Base-by-base conservation (phyloP, 2,329 filamentous ascomycete genomes). In the Elsinoe fawcettii region DNA sequence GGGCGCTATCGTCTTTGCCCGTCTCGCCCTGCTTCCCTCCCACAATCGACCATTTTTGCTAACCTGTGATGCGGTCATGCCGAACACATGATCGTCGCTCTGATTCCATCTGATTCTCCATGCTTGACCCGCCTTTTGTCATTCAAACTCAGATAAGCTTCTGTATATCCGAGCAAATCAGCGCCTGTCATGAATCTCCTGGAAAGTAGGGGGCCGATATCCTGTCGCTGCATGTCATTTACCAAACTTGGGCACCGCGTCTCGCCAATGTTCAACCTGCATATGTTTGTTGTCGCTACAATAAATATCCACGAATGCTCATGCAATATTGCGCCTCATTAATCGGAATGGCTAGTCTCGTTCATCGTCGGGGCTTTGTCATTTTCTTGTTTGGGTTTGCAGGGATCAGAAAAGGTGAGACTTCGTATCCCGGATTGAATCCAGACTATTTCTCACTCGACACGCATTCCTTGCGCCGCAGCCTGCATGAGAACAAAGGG, bases 21-120 rank as follows among this genome's bases (percentile, higher is more conserved):
- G 39, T 20, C 39, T 37, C 34, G 27, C 9, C 27, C 9, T 30
- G 5, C 27, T 5, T 30, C 27, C n/a, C n/a, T 30, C 27, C 20
- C 14, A 43, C 16, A 43, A 43, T 43, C 39, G 27, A 30, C 27
- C 39, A 20, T 20, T 16, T 43, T 16, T 43, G 14, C 39, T 9
- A 23, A 8, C 23, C 18, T 14, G 8, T 44, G 18, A 44, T 23
- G 41, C 41, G 41, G 41, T 44, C 41, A 44, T 37, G n/a, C 30
- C 20, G 18, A 23, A 30, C 44, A 49, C 22, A 16, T 36, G 49
- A 36, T 53, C 27, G 30, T 53, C 49, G 49, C 18, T 53, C 18
- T 23, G 49, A 53, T 53, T 53, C 49, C 49, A 53, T 37, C 27
- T 37, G 49, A 53, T 53, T 53, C 49, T 53, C 49, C 49, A 36